Percentiles rank a stretch among this genome's conserved stretches.
Evolutionary conservation across 805 yeast species (phyloP).

Genomic region (Wickerhamiella sergipiensis): DNA sequence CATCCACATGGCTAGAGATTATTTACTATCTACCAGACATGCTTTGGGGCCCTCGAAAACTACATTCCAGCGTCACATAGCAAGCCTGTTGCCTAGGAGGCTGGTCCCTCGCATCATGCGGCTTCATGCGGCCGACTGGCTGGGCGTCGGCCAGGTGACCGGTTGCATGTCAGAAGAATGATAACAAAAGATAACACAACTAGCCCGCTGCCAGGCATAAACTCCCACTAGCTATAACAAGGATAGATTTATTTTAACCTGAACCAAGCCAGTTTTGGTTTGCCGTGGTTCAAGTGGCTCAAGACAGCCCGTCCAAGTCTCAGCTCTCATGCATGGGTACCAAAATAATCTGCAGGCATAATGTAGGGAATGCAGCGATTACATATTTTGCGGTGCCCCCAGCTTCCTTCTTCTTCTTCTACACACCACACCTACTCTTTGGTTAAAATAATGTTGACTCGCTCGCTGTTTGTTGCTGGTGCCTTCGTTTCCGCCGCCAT

Average conservation of each 20-base stretch:
- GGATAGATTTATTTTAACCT: background rate
- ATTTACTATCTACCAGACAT: too few species aligned
- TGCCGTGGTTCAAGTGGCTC: background rate
- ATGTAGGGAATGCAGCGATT: background rate
- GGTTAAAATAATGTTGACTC: constrained; percentile 7
- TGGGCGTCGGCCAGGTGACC: background rate
- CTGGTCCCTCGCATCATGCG: background rate
- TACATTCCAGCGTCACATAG: background rate
- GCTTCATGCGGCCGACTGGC: background rate
- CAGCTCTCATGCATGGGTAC: background rate
- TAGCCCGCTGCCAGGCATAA: background rate
- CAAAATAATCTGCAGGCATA: background rate
- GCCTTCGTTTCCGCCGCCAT: constrained; percentile 4
- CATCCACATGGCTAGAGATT: too few species aligned
- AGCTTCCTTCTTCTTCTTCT: background rate
- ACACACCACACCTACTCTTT: background rate
- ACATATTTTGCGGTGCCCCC: background rate
- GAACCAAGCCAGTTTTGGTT: background rate
- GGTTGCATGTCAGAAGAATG: background rate
- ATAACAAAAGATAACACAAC: background rate
- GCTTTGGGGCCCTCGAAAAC: background rate
- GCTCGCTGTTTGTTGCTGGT: constrained; percentile 11
- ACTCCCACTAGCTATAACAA: background rate
- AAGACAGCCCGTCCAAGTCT: background rate
- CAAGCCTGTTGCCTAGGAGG: background rate